Base-by-base conservation (phyloP, 306 rosid genomes). In the Abrus pulchellus region DNA sequence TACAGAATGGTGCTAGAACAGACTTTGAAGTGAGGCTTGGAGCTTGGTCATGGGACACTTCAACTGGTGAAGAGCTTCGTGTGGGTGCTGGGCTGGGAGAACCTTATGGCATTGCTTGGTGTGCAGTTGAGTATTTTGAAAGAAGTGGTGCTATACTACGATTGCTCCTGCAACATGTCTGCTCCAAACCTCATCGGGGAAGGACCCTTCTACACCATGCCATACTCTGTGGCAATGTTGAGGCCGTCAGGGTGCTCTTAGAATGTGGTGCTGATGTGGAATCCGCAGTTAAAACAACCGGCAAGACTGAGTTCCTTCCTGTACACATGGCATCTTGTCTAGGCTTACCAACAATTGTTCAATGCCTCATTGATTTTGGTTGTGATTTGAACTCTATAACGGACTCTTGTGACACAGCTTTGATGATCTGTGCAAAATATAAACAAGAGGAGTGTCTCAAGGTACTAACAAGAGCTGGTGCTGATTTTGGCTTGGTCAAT, bases 41-140 rank as follows among this genome's bases (percentile, higher is more conserved):
- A 84, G 97, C 97, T 41, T 94, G 99, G 99, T 90, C 93, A 38
- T 94, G 99, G 97, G 99, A 94, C 85, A 83, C 70, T 72, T 78
- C 87, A 38, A 91, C 95, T 0, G 99, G 95, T 48, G 97, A 94
- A 83, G 99, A 94, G 81, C 81, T 89, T 62, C 97, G 99, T 4
- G 99, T 93, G 6, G 99, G 99, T 79, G 99, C 99, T 34, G 97
- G 99, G 49, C 87, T 93, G 30, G 99, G 97, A 38, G 99, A 94
- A 77, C 94, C 97, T 53, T 94, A 91, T 83, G 87, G 83, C 44
- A 80, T 93, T 59, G 70, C 91, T 76, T 94, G 97, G 97, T 93
- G 97, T 82, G 99, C 99, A 20, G 92, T 94, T 71, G 99, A 94
- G 87, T 94, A 93, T 72, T 94, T 94, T 74, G 99, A 94, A 90